Evolutionary conservation across 2,329 filamentous ascomycete genomes (phyloP), one percentile per base, ranked within the genome.

Genomic region (Botrytis cinerea): DNA sequence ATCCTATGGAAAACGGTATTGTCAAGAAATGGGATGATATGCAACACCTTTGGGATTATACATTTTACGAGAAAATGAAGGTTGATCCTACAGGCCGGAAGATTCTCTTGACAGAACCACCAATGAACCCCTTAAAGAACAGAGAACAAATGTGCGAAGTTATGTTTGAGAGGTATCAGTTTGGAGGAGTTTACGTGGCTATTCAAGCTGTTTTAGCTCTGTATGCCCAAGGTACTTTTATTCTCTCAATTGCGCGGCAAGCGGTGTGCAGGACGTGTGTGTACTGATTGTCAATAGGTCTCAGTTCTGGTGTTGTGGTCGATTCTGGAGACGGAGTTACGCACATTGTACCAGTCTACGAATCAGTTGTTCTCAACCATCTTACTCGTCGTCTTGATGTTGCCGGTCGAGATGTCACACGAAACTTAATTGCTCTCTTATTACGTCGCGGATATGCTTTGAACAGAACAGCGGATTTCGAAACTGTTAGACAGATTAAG

Each of bases 1-100:
- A 99, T 83, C 96, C 96, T 79, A 99, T 99, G 96, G 96, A 99
- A 84, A 99, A 99, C 83, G 96, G 96, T 80, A 98, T 99, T 80
- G 94, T 99, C 78, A 98, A 98, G 89, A 95, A 94, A 82, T 99
- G 96, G 96, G 96, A 99, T 79, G 96, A 99, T 84, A 99, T 99
- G 96, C 93, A 97, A 86, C 95, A 98, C 82, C 91, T 99, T 73
- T 99, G 96, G 96, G 95, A 99, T 85, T 98, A 97, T 83, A 99
- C 96, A 38, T 99, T 99, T 84, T 92, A 89, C 84, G 95, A 99
- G 83, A 98, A 98, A 89, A 93, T 99, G 89, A 90, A 94, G 83
- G 87, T 99, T 78, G 93, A 98, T 82, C 90, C 96, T 3, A 90
- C 89, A 35, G 95, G 94, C 78, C 94, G 95, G 84, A 99, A 99